A percentile compares a stretch with the other conserved stretches of the same genome.
Conservation (phyloP, 192 early-diverging fungal genomes). For the Entomortierella parvispora region DNA sequence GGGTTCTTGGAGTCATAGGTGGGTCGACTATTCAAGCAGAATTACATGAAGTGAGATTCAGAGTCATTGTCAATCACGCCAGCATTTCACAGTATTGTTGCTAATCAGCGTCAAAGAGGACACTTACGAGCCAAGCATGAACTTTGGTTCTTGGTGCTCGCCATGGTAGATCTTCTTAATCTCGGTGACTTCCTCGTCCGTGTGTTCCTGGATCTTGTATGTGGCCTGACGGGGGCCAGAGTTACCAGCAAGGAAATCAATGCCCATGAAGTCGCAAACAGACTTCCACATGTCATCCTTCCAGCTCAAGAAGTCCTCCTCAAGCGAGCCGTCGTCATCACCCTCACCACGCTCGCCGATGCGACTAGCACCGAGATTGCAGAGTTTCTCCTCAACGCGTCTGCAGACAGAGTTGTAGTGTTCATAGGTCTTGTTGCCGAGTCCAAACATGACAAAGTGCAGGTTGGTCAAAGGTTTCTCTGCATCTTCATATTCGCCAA, state of each 20-base stretch:
- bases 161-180: conserved; percentile 59
- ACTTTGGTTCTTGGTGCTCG: conserved; percentile 57
- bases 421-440: conserved; percentile 94
- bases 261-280: conserved; percentile 76
- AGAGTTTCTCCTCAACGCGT: conserved; percentile 72
- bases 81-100: neutral
- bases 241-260: conserved; percentile 60
- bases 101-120: neutral
- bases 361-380: conserved; percentile 77
- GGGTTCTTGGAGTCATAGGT: conserved; percentile 92
- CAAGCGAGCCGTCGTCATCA: conserved; percentile 95
- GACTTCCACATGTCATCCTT: conserved; percentile 86
- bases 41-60: conserved; percentile 17
- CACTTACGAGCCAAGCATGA: conserved; percentile 51
- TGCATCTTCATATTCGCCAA: conserved; percentile 65
- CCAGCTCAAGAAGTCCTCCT: conserved; percentile 98
- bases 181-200: conserved; percentile 29
- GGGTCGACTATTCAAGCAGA: conserved; percentile 38
- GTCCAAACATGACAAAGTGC: conserved; percentile 79
- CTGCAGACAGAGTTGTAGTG: conserved; percentile 89
- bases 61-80: conserved; percentile 1
- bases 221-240: conserved; percentile 53
- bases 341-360: conserved; percentile 90
- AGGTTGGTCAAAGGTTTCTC: conserved; percentile 65
- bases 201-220: conserved; percentile 66